Percentiles rank a stretch among this genome's conserved stretches.
These are phyloP conservation scores for Arthrobotrys entomopaga DNA, from an alignment of 2,329 filamentous ascomycete species.

Conservation along the genomic window DNA sequence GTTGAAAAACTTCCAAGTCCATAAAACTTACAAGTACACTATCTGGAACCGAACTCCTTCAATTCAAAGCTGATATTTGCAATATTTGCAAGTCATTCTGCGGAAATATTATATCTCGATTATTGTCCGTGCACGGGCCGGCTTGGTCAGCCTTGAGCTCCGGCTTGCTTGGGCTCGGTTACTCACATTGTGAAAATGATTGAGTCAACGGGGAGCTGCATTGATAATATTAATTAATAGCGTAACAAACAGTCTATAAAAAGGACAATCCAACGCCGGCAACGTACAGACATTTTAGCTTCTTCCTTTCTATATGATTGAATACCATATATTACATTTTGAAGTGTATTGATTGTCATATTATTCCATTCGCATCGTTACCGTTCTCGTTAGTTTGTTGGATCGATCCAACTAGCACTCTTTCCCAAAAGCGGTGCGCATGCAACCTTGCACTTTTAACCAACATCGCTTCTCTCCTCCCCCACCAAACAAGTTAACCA, in stretches of 20 bases:
- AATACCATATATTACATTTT: not conserved
- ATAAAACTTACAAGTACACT: no score
- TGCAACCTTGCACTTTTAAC: slow-evolving; percentile 10
- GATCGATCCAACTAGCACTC: not conserved
- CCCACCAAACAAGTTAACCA: not conserved
- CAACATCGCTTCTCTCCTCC: not conserved
- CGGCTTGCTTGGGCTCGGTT: not conserved
- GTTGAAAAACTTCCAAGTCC: no score
- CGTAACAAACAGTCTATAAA: slow-evolving; percentile 9
- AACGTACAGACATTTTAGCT: no score
- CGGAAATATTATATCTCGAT: no score
- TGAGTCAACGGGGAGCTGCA: not conserved
- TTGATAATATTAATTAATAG: no score
- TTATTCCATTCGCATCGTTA: no score
- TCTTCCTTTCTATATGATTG: no score
- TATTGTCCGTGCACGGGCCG: not conserved
- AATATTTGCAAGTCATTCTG: no score
- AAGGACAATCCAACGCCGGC: slow-evolving; percentile 6
- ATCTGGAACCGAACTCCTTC: no score
- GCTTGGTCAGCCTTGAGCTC: slow-evolving; percentile 20
- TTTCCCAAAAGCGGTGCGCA: slow-evolving; percentile 1
- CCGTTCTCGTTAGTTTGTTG: no score
- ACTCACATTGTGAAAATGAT: slow-evolving; percentile 13
- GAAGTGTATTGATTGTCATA: not conserved
- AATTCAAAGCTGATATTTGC: no score